Base-by-base conservation (phyloP, 495 filamentous ascomycete species). In the Trichoderma orchidacearum region DNA sequence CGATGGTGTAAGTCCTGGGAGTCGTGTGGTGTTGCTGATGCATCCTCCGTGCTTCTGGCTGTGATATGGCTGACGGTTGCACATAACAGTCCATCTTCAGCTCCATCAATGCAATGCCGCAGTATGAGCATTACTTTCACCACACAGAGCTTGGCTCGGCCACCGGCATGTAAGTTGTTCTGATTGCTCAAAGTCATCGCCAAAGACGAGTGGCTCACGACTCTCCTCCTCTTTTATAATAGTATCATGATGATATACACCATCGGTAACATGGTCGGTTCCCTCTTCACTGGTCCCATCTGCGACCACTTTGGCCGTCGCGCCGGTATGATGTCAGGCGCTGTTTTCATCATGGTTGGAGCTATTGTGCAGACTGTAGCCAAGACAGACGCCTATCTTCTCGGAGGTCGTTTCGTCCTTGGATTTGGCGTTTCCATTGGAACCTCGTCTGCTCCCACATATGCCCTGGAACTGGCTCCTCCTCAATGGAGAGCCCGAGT, bases 341-440 rank as follows among this genome's bases (percentile, higher is more conserved):
- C 81, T 50, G 59, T 75, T 4, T 79, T 86, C 64, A 85, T 86
- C 81, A 75, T 81, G 51, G 65, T 80, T 15, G 82, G 82, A 32
- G 77, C 77, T 56, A 64, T 77, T 15, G 64, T 84, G 4, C 82
- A 85, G 64, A 72, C 74, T 34, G 70, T 66, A 3, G 72, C 74
- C 35, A 73, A 79, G 58, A 68, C 75, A 56, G 68, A 74, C 11
- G 68, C 61, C 17, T 72, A 71, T 30, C 78, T 82, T 60, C 74
- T 81, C 64, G 76, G 68, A 15, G 79, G 80, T 30, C 74, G 80
- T 5, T 82, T 83, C 64, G 51, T 81, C 21, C 69, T 83, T 8
- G 81, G 80, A 53, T 8, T 72, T 27, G 73, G 65, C 35, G 75
- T 76, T 69, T 75, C 74, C 54, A 71, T 75, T 11, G 57, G 28